Percentiles rank a stretch among this genome's conserved stretches.
Conservation (phyloP, 2,329 filamentous ascomycete species). For the Fusarium sp. region DNA sequence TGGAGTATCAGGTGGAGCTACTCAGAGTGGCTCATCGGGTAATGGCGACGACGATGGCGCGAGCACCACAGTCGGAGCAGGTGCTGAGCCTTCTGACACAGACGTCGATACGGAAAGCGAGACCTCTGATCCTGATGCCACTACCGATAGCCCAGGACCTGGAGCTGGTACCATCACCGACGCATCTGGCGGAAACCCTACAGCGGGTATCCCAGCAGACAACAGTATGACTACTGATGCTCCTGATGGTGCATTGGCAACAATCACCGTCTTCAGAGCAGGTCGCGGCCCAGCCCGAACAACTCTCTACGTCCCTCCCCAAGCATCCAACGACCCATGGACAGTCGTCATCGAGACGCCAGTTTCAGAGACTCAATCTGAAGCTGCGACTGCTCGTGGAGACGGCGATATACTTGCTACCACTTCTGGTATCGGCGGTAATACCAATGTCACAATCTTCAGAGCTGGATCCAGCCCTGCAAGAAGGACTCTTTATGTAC, state of each 20-base stretch:
- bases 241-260: neutral
- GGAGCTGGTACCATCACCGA: neutral
- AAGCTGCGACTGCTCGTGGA: constrained; percentile 7
- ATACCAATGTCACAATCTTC: constrained; percentile 13
- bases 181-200: neutral
- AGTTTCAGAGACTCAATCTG: constrained; percentile 6
- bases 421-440: neutral
- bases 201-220: neutral
- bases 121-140: too few species aligned
- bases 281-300: neutral
- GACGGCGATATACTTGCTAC: neutral
- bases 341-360: constrained; percentile 16
- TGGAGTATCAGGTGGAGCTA: neutral
- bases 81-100: neutral
- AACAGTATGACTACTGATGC: neutral
- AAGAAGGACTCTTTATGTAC: constrained; percentile 1
- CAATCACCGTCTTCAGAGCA: constrained; percentile 24
- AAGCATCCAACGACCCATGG: neutral
- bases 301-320: constrained; percentile 14
- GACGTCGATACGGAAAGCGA: neutral
- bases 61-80: neutral
- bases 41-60: neutral
- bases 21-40: neutral
- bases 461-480: neutral
- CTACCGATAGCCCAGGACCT: neutral